A percentile compares a stretch with the other conserved stretches of the same genome.
These are phyloP conservation scores for Phaeosphaeriaceae sp. DNA, from an alignment of 2,329 filamentous ascomycete genomes.

Conservation along the genomic window DNA sequence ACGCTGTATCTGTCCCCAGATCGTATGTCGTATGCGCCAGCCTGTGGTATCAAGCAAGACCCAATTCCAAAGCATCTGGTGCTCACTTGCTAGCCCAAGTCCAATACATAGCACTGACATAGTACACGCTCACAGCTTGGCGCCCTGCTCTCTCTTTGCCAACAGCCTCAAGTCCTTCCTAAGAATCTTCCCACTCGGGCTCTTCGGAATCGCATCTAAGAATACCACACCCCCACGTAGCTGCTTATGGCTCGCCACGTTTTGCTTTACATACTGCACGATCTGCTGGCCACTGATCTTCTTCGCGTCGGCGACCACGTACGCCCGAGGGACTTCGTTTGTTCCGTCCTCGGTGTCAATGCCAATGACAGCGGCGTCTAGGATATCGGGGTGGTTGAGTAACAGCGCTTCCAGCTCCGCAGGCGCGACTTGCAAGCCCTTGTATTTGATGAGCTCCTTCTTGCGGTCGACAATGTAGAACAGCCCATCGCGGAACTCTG, in stretches of 20 bases:
- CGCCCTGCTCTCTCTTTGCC: constrained; percentile 38
- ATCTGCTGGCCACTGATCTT: constrained; percentile 42
- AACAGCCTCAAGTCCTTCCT: constrained; percentile 45
- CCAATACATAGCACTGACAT: background rate
- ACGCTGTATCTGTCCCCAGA: background rate
- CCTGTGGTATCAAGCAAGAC: background rate
- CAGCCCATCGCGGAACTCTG: constrained; percentile 41
- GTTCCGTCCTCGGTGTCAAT: constrained; percentile 43
- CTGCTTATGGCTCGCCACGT: constrained; percentile 45
- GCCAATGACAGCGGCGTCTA: constrained; percentile 57
- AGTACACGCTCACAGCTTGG: constrained; percentile 27
- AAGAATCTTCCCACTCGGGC: constrained; percentile 45
- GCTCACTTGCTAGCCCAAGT: background rate
- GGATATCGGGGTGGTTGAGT: constrained; percentile 49
- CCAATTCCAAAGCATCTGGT: background rate
- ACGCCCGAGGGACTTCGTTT: constrained; percentile 53
- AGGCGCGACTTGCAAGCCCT: constrained; percentile 58
- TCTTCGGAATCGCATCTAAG: constrained; percentile 47
- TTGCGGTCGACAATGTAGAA: constrained; percentile 54
- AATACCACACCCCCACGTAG: constrained; percentile 48
- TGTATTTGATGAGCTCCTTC: constrained; percentile 59
- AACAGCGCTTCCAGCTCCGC: constrained; percentile 57
- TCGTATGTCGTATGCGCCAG: background rate
- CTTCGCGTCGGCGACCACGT: constrained; percentile 49
- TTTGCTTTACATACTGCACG: constrained; percentile 38